Conservation (phyloP, 2,329 filamentous ascomycete species). For the Ceratocystis diversiconidia region DNA sequence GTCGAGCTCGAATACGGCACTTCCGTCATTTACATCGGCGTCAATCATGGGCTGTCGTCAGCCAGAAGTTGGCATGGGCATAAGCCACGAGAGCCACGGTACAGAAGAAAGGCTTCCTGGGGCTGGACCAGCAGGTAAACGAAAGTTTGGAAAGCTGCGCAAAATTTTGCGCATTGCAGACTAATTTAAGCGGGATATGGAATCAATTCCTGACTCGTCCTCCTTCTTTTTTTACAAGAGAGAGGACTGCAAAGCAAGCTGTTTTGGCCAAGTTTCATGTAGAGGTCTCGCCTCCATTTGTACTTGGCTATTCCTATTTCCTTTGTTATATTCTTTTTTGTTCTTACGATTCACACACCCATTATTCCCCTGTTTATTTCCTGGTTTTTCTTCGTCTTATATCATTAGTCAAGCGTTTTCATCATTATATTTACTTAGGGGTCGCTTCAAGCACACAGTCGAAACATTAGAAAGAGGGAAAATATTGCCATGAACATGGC, state of each 20-base stretch:
- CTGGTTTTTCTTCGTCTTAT: slow-evolving; percentile 2
- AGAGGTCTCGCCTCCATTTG: background rate
- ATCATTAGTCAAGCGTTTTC: slow-evolving; percentile 1
- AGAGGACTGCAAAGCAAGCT: background rate
- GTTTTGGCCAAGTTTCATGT: background rate
- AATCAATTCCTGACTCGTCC: background rate
- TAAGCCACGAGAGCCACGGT: background rate
- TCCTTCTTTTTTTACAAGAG: slow-evolving; percentile 7
- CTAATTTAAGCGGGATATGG: background rate
- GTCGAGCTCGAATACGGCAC: slow-evolving; percentile 2
- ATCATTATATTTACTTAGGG: slow-evolving; percentile 1
- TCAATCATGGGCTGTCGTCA: slow-evolving; percentile 6
- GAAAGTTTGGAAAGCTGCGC: slow-evolving; percentile 54
- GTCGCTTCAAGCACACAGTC: no score
- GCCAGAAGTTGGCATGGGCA: background rate
- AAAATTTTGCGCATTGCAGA: slow-evolving; percentile 46
- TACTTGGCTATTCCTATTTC: background rate
- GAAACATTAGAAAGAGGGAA: no score
- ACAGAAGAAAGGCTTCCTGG: background rate
- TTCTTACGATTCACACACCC: slow-evolving; percentile 1
- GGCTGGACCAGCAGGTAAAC: slow-evolving; percentile 31
- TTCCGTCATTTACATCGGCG: slow-evolving; percentile 6
- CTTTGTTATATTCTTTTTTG: slow-evolving; percentile 2
- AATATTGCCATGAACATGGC: no score
- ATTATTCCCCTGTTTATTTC: slow-evolving; percentile 8